Percentiles rank a stretch among this genome's conserved stretches.
Evolutionary conservation across 331 rosid genomes (phyloP).

Genomic region (Prunus yedoensis): DNA sequence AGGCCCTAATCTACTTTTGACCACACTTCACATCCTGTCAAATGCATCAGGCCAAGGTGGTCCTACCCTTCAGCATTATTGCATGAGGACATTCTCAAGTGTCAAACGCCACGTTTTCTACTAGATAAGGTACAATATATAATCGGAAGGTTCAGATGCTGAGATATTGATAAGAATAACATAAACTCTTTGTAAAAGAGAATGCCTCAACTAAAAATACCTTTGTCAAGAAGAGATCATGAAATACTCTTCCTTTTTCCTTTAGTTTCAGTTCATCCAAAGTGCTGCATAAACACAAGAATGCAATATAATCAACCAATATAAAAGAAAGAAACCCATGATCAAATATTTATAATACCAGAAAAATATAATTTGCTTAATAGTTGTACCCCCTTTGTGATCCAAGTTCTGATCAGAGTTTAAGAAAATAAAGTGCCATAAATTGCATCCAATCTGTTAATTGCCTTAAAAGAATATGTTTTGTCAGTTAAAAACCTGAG

Average conservation of each 20-base stretch:
- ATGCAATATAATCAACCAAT: constrained; percentile 15
- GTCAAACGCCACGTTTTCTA: too few relatives aligned
- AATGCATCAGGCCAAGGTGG: background rate
- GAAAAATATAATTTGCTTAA: background rate
- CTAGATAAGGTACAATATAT: background rate
- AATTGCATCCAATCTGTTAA: constrained; percentile 3
- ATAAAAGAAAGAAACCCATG: constrained; percentile 6
- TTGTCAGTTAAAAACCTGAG: constrained; percentile 58
- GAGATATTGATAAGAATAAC: constrained; percentile 13
- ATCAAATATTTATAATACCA: background rate
- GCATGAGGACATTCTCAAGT: background rate
- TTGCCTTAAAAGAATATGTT: background rate
- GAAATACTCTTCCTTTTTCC: constrained; percentile 94
- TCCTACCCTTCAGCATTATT: constrained; percentile 1
- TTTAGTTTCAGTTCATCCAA: constrained; percentile 86
- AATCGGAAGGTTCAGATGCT: constrained; percentile 17
- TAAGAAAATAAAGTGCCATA: constrained; percentile 6
- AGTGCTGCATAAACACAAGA: constrained; percentile 55
- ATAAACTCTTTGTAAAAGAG: background rate
- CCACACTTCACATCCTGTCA: background rate
- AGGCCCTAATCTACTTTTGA: background rate
- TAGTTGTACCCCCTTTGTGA: background rate
- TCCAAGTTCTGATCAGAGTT: background rate
- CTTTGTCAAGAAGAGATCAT: constrained; percentile 94
- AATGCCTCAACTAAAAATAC: constrained; percentile 34